Conservation (phyloP, 257 asterid species). For the Pogostemon cablin region DNA sequence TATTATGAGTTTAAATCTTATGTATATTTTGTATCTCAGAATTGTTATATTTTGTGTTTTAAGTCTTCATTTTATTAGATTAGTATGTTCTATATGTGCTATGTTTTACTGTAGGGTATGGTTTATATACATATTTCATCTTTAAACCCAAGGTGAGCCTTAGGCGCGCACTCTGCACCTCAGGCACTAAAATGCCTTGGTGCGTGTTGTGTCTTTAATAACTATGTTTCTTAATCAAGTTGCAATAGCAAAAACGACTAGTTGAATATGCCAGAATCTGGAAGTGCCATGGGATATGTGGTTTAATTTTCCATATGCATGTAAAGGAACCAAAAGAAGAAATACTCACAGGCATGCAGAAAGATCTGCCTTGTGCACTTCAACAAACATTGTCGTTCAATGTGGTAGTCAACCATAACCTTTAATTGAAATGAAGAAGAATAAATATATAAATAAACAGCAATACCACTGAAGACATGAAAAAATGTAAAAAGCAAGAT, state of each 20-base stretch:
- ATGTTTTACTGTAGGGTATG: too few relatives aligned
- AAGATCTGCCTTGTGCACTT: conserved; percentile 88
- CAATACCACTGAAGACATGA: neutral
- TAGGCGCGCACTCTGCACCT: too few relatives aligned
- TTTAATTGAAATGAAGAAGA: conserved; percentile 36
- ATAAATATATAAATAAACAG: conserved; percentile 3
- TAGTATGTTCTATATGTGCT: too few relatives aligned
- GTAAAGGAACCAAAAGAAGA: conserved; percentile 30
- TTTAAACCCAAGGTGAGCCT: too few relatives aligned
- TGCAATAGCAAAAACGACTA: conserved; percentile 14
- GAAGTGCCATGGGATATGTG: neutral
- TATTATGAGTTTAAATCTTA: too few relatives aligned
- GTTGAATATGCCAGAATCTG: neutral
- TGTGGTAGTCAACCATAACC: conserved; percentile 80
- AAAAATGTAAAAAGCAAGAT: conserved; percentile 3
- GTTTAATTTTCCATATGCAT: conserved; percentile 19
- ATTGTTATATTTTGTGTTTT: too few relatives aligned
- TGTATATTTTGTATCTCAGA: too few relatives aligned
- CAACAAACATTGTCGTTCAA: conserved; percentile 85
- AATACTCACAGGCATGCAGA: conserved; percentile 74
- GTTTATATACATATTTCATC: too few relatives aligned
- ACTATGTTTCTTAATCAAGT: conserved; percentile 1
- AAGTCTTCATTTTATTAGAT: too few relatives aligned
- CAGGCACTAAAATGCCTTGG: too few relatives aligned
- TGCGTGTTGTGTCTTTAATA: neutral